phyloP scores from a whole-genome alignment of 208 protist species.

The Leishmania amazonensis region DNA sequence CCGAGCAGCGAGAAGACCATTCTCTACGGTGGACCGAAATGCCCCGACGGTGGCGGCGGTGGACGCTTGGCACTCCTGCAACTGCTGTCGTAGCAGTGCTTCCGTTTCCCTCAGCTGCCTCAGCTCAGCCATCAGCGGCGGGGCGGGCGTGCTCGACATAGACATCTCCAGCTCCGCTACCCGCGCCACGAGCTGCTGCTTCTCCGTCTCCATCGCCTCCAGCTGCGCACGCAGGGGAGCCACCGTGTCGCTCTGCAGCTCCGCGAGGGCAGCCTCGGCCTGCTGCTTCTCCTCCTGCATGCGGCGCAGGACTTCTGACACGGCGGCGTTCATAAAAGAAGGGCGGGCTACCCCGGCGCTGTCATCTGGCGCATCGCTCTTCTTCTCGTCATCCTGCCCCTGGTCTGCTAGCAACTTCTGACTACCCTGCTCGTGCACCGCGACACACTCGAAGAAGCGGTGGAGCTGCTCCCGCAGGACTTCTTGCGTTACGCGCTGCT shows the following conservation, averaged over 20 bases:
- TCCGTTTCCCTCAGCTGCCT: constrained; percentile 59
- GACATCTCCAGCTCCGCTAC: constrained; percentile 48
- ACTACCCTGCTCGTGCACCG: constrained; percentile 17
- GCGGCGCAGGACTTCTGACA: constrained; percentile 30
- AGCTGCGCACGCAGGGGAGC: constrained; percentile 48
- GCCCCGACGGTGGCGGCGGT: constrained; percentile 21
- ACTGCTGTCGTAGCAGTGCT: constrained; percentile 47
- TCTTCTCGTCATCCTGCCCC: background rate
- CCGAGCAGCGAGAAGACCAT: constrained; percentile 24
- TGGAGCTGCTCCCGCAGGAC: constrained; percentile 55
- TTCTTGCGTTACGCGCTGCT: constrained; percentile 58
- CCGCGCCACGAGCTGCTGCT: constrained; percentile 31
- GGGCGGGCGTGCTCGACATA: constrained; percentile 31
- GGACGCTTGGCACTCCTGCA: constrained; percentile 37
- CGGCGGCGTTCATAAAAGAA: constrained; percentile 11
- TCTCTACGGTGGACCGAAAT: constrained; percentile 33
- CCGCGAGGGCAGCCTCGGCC: constrained; percentile 31
- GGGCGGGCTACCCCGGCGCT: background rate
- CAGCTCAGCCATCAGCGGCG: constrained; percentile 61
- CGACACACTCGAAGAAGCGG: constrained; percentile 59
- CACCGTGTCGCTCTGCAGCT: constrained; percentile 41
- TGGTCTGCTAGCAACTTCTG: constrained; percentile 6
- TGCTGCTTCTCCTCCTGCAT: constrained; percentile 47
- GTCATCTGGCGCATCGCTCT: background rate
- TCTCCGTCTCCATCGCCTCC: constrained; percentile 53